Evolutionary conservation across 805 yeast species (phyloP).

Genomic region (Zygosaccharomyces kombuchaensis): DNA sequence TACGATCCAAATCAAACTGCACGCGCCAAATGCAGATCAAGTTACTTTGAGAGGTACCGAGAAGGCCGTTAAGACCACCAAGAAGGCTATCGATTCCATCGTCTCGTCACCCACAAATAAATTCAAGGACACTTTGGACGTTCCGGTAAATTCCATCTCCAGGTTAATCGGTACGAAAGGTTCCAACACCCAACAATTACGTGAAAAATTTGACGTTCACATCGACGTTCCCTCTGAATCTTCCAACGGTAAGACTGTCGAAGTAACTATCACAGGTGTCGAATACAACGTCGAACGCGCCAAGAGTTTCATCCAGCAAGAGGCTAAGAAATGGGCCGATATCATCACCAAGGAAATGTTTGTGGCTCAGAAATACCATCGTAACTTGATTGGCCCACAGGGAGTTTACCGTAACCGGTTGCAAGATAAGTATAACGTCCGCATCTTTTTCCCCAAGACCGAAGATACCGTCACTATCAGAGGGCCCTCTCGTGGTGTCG

Average conservation of each 20-base stretch:
- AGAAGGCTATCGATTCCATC: conserved; percentile 37
- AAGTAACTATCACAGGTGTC: conserved; percentile 67
- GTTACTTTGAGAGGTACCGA: conserved; percentile 68
- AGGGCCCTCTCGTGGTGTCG: conserved; percentile 89
- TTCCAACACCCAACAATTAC: conserved; percentile 57
- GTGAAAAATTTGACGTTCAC: conserved; percentile 69
- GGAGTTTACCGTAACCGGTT: conserved; percentile 80
- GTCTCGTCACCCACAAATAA: conserved; percentile 26
- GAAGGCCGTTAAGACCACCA: conserved; percentile 46
- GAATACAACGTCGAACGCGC: conserved; percentile 76
- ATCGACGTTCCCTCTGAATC: conserved; percentile 62
- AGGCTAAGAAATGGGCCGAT: conserved; percentile 77
- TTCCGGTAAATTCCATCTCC: conserved; percentile 65
- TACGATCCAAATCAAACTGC: conserved; percentile 47
- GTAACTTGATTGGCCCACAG: conserved; percentile 75
- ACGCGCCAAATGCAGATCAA: conserved; percentile 46
- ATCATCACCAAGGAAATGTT: conserved; percentile 60
- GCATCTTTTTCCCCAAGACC: conserved; percentile 67
- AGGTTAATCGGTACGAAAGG: conserved; percentile 92
- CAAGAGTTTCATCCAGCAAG: conserved; percentile 49
- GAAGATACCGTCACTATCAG: conserved; percentile 62
- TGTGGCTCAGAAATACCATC: conserved; percentile 74
- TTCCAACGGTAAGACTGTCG: conserved; percentile 37
- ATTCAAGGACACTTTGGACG: conserved; percentile 42
- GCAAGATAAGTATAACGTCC: conserved; percentile 81